Evolutionary conservation across 2,329 filamentous ascomycete genomes (phyloP), one percentile per base, ranked within the genome.

Genomic region (Xylariales sp.): DNA sequence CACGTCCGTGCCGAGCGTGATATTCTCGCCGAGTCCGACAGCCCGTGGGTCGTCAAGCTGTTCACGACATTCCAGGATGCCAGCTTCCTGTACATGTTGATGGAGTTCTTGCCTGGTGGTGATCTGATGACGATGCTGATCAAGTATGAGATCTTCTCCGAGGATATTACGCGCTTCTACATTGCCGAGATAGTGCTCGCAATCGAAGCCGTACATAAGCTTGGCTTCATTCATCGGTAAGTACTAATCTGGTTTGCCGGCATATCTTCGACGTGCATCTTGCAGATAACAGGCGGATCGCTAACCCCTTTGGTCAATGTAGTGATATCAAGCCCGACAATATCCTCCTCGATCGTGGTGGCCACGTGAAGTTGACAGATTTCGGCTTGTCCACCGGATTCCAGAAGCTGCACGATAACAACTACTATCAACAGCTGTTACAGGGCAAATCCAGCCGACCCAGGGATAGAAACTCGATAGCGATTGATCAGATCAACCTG

Each of bases 121-220:
- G 93, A 98, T 69, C 66, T 98, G 61, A 98, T 98, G 93, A 98
- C 93, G 4, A 98, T 98, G 93, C 74, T 98, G 51, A 98, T 98
- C 71, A 98, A 97, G 74, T 98, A 98, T 58, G 93, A 98, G 62
- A 96, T 98, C 61, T 98, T 98, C 63, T 95, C 89, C 0, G 91
- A 97, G 62, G 93, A 98, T 51, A 97, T 98, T 50, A 98, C 93
- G 20, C 82, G 93, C 14, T 98, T 98, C 66, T 98, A 98, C 66
- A 98, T 98, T 79, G 93, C 93, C 17, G 91, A 98, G 63, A 91
- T 97, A 53, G 88, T 95, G 17, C 76, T 97, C 57, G 93, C 93
- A n/a, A 97, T 98, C 50, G 93, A 98, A 59, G 93, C 93, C 12
- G 93, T 98, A 29, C 93, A 98, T 66, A 95, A 95, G 63, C 77